Base-by-base conservation (phyloP, 805 yeast species). In the Cyberlindnera amylophila region DNA sequence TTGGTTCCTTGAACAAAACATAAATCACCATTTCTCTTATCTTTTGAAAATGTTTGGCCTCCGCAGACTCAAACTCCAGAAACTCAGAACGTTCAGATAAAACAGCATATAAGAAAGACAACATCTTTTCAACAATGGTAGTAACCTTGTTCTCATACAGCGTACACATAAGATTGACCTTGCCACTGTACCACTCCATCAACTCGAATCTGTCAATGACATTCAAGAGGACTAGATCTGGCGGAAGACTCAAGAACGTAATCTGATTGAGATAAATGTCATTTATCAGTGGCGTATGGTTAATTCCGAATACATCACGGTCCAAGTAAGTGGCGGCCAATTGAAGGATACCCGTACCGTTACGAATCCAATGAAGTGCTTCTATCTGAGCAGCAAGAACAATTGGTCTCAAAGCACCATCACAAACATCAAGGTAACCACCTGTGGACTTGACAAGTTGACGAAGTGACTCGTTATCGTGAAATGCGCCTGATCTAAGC, bases 251-350 rank as follows among this genome's bases (percentile, higher is more conserved):
- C 36, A 81, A 74, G 17, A 84, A 66, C 36, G 75, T 67, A 6
- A 70, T 47, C 54, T 93, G 99, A 4, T 75, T 71, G 45, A 88
- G 60, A 57, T 79, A 84, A 19, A 93, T 65, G 55, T 93, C 99
- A 47, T 90, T 71, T 41, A 54, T 76, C 89, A 23, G 89, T 67
- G 15, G 86, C 64, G 19, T 65, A 11, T 39, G 45, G 50, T 44
- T 73, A 74, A 3, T 71, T 59, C 55, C 72, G 65, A 4, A 59
- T 47, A 6, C 64, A 3, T 41, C 46, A 28, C 36, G 52, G n/a
- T 69, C 72, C 41, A 65, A 65, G 48, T 80, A 79, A 13, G 72
- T 62, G 0, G 72, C 57, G 0, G 80, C 74, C 49, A 78, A 79
- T 33, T 72, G 67, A 4, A 77, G 59, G 2, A 72, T 75, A 6